A percentile compares a stretch with the other conserved stretches of the same genome.
phyloP scores from a whole-genome alignment of 2,329 filamentous ascomycete genomes.

The Pseudopyricularia cyperi region DNA sequence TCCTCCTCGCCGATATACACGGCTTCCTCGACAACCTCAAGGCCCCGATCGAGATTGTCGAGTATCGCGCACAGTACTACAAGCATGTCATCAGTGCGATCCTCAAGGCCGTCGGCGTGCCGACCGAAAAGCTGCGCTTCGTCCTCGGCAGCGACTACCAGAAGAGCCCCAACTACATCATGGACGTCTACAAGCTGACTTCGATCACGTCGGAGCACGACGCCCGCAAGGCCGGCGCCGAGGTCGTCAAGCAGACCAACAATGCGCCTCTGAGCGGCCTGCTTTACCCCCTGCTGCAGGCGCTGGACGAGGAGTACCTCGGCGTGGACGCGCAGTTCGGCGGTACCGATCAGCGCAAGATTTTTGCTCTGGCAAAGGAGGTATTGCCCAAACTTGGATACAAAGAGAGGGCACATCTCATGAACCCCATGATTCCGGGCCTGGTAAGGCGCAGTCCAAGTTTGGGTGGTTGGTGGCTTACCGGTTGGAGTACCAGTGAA shows the following conservation, averaged over 20 bases:
- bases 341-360: constrained; percentile 75
- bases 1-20: constrained; percentile 63
- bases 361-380: constrained; percentile 77
- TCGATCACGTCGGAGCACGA: constrained; percentile 63
- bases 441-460: constrained; percentile 23
- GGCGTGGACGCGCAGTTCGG: constrained; percentile 83
- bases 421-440: constrained; percentile 71
- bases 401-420: constrained; percentile 46
- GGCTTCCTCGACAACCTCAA: constrained; percentile 76
- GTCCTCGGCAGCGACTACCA: constrained; percentile 80
- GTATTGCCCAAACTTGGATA: constrained; percentile 79
- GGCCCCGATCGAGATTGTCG: constrained; percentile 77
- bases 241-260: constrained; percentile 84
- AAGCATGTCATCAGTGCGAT: constrained; percentile 59
- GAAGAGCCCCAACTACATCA: constrained; percentile 57
- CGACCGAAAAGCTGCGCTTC: constrained; percentile 68
- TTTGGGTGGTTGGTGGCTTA: neutral
- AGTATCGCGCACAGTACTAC: constrained; percentile 76
- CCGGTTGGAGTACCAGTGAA: no score
- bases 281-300: constrained; percentile 79
- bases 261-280: constrained; percentile 64
- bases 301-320: constrained; percentile 81
- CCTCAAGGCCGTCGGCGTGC: constrained; percentile 65
- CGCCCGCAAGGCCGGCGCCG: constrained; percentile 80
- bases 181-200: constrained; percentile 75